phyloP scores from a whole-genome alignment of 2,329 filamentous ascomycete species.

The Fusarium chlamydosporum region DNA sequence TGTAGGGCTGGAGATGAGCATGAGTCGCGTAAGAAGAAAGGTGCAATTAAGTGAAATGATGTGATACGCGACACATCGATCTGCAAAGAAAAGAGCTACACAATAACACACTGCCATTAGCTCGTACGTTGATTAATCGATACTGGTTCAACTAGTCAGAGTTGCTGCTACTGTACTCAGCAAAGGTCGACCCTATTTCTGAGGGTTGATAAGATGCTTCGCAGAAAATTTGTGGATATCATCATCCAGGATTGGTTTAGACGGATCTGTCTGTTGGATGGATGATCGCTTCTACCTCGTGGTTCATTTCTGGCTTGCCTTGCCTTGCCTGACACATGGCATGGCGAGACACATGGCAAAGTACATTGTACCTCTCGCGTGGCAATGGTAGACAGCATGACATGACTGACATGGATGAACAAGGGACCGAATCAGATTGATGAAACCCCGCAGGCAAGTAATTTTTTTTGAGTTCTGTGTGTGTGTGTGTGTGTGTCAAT shows the following conservation, averaged over 20 bases:
- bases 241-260: slow-evolving; percentile 44
- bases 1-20: slow-evolving; percentile 35
- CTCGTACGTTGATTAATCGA: neutral
- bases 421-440: slow-evolving; percentile 33
- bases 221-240: slow-evolving; percentile 39
- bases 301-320: slow-evolving; percentile 7
- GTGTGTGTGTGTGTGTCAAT: neutral
- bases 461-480: slow-evolving; percentile 4
- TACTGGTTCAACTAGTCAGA: slow-evolving; percentile 3
- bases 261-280: slow-evolving; percentile 42
- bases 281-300: slow-evolving; percentile 42
- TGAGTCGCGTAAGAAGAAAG: neutral
- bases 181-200: slow-evolving; percentile 21
- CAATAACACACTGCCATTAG: too few relatives aligned
- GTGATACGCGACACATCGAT: slow-evolving; percentile 16
- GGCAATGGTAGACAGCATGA: slow-evolving; percentile 21
- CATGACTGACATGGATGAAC: slow-evolving; percentile 5
- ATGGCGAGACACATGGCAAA: slow-evolving; percentile 49
- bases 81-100: slow-evolving; percentile 1
- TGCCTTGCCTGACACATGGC: slow-evolving; percentile 4
- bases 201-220: slow-evolving; percentile 21
- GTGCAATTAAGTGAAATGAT: neutral
- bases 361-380: slow-evolving; percentile 46
- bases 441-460: slow-evolving; percentile 32
- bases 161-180: slow-evolving; percentile 4